Percentiles rank a stretch among this genome's conserved stretches.
Conservation (phyloP, 2,329 filamentous ascomycete genomes). For the Fusarium euwallaceae region DNA sequence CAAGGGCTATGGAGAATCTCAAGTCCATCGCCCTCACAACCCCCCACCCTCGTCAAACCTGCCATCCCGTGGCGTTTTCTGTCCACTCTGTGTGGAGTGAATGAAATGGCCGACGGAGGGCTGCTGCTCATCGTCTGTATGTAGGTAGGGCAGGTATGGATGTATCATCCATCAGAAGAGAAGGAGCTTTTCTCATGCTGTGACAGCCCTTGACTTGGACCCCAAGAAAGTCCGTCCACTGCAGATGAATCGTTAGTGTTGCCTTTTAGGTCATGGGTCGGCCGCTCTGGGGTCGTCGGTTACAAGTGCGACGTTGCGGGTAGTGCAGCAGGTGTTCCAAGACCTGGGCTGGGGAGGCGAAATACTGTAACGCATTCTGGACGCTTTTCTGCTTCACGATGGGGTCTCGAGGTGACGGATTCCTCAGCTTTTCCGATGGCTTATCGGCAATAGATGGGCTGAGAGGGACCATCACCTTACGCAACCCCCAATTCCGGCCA, state of each 20-base stretch:
- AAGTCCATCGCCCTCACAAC: constrained; percentile 35
- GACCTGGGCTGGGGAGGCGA: neutral
- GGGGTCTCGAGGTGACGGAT: neutral
- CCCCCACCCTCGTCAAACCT: constrained; percentile 32
- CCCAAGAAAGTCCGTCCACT: constrained; percentile 42
- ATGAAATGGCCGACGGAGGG: neutral
- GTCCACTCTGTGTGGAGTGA: constrained; percentile 13
- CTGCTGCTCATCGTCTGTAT: constrained; percentile 1
- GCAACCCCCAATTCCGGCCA: constrained; percentile 22
- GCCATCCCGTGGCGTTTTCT: constrained; percentile 20
- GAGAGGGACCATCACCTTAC: constrained; percentile 17
- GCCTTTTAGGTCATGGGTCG: constrained; percentile 20
- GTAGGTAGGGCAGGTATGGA: neutral
- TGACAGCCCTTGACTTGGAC: constrained; percentile 22
- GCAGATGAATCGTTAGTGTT: constrained; percentile 15
- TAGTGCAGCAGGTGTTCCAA: neutral
- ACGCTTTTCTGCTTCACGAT: neutral
- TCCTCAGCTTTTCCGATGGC: neutral
- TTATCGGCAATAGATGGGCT: constrained; percentile 18
- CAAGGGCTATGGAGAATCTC: constrained; percentile 44
- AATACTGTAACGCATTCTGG: neutral
- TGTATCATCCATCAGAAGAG: constrained; percentile 15
- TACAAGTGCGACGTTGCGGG: neutral
- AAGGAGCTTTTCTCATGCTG: constrained; percentile 10
- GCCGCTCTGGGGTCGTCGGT: constrained; percentile 14